Base-by-base conservation (phyloP, 2,329 filamentous ascomycete genomes). In the Neofusicoccum laricinum region DNA sequence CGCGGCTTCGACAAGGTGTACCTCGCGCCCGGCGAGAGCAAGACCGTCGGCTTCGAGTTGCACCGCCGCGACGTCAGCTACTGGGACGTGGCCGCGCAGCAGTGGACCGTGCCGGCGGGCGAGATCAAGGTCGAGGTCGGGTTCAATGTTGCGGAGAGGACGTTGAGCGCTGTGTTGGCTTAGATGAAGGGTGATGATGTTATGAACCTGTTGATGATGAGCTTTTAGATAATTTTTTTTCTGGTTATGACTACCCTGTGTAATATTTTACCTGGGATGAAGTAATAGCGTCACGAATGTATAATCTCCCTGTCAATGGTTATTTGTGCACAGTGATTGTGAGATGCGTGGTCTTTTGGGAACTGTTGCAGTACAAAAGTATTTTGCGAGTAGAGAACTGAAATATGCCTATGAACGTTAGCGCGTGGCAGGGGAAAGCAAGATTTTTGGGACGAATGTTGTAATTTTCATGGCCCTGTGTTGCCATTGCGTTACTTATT, bases 1-100 rank as follows among this genome's bases (percentile, higher is more conserved):
- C 68, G 73, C 25, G 73, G 73, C 5, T 87, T 87, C 64, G 79
- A 83, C 2, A 86, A 86, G 72, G 68, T 83, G 0, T 67, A 68
- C 3, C 71, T 87, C 1, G 68, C 69, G 3, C 68, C 77, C 0
- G 81, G 82, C 0, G 74, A 81, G 70, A 79, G 72, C 32, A 70
- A 70, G 46, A 75, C 68, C 0, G 77, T 83, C 14, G 68, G 66
- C 4, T 86, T 86, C 66, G 72, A 77, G 32, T 74, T 87, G 41
- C 78, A 76, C 69, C 73, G 81, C 14, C 71, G 82, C 15, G 82
- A 84, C 64, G 65, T 84, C 7, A 83, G 80, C 69, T 81, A 79
- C 69, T 84, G 81, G 82, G 79, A 83, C 61, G 70, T 78, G 1
- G 69, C 69, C 11, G 68, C 74, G 12, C 78, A 82, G 71, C 67